Conservation (phyloP, 805 yeast genomes). For the Tetrapisispora taiwanensis region DNA sequence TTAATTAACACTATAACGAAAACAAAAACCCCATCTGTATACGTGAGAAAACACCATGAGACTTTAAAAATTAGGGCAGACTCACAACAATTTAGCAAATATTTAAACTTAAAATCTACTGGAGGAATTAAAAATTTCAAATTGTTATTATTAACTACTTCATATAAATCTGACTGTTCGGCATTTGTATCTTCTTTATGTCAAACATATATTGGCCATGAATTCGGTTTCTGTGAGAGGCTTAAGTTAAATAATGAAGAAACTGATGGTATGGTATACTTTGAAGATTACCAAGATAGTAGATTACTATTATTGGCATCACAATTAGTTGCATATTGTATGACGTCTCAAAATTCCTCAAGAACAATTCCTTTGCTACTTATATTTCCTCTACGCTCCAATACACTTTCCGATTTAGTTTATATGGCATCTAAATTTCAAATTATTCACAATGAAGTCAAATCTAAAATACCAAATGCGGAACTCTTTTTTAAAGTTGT, state of each 20-base stretch:
- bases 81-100: slow-evolving; percentile 47
- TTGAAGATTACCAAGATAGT: slow-evolving; percentile 28
- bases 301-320: slow-evolving; percentile 46
- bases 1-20: slow-evolving; percentile 18
- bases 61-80: slow-evolving; percentile 37
- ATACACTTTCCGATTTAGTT: slow-evolving; percentile 34
- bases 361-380: slow-evolving; percentile 22
- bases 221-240: slow-evolving; percentile 29
- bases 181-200: slow-evolving; percentile 25
- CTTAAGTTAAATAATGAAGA: slow-evolving; percentile 23
- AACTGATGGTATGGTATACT: slow-evolving; percentile 18
- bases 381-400: slow-evolving; percentile 19
- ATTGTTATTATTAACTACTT: slow-evolving; percentile 36
- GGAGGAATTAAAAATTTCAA: slow-evolving; percentile 42
- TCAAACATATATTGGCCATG: slow-evolving; percentile 26
- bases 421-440: slow-evolving; percentile 39
- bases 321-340: slow-evolving; percentile 29
- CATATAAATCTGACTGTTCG: slow-evolving; percentile 20
- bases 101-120: slow-evolving; percentile 47
- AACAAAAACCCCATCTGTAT: slow-evolving; percentile 22
- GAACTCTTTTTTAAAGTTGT: slow-evolving; percentile 31
- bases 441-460: slow-evolving; percentile 34
- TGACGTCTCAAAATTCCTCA: slow-evolving; percentile 21
- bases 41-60: slow-evolving; percentile 24
- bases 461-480: slow-evolving; percentile 23